Conservation (phyloP, 768 basidiomycete genomes). For the Lactarius sanguifluus region DNA sequence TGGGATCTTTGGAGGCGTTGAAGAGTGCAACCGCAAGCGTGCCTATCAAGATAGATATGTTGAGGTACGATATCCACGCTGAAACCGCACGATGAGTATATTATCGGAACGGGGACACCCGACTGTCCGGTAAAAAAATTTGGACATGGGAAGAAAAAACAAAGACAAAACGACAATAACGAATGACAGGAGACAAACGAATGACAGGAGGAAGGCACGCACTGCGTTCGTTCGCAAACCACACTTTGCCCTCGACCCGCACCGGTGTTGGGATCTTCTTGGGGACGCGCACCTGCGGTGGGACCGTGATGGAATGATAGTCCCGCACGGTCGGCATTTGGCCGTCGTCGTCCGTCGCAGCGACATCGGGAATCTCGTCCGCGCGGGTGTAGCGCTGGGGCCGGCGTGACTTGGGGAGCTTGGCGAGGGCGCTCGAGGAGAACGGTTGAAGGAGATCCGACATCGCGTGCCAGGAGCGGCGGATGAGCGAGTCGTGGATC, state of each 20-base stretch:
- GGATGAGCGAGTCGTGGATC: conserved; percentile 40
- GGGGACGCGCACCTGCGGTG: conserved; percentile 68
- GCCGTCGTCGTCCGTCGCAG: conserved; percentile 46
- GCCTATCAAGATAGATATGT: conserved; percentile 78
- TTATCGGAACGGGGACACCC: background rate
- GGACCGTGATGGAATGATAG: conserved; percentile 72
- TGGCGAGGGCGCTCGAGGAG: conserved; percentile 58
- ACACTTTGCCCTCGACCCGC: conserved; percentile 92
- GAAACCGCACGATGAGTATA: conserved; percentile 4
- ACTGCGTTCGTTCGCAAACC: conserved; percentile 98
- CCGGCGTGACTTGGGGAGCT: conserved; percentile 44
- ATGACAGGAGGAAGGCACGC: conserved; percentile 37
- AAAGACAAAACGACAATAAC: background rate
- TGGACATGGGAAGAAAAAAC: background rate
- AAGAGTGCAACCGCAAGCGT: conserved; percentile 85
- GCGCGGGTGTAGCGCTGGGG: conserved; percentile 59
- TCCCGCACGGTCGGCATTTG: conserved; percentile 64
- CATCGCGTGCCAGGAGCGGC: conserved; percentile 63
- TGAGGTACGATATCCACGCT: conserved; percentile 95
- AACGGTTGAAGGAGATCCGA: conserved; percentile 63
- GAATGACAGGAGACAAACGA: background rate
- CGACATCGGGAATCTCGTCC: conserved; percentile 69
- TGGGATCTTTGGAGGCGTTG: conserved; percentile 70
- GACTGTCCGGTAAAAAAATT: background rate
- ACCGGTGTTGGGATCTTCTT: conserved; percentile 81